These are phyloP conservation scores for Leucaena leucocephala DNA, from an alignment of 306 rosid species.

Conservation along the genomic window DNA sequence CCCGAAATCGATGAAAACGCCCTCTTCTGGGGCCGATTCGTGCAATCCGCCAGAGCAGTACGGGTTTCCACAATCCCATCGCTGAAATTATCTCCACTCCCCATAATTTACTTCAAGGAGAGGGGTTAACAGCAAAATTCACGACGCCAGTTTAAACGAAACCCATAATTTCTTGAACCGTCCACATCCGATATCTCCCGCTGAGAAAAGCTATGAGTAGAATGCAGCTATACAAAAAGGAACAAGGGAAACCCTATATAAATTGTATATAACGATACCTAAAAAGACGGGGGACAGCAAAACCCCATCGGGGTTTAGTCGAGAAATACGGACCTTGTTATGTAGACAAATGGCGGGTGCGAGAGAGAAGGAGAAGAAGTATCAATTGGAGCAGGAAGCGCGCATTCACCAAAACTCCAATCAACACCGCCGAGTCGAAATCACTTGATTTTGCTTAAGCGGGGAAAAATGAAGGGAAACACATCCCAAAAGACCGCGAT, in stretches of 20 bases:
- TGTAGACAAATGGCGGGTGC: not conserved
- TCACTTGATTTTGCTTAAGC: constrained; percentile 9
- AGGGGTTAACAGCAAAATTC: not conserved
- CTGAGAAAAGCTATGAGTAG: not conserved
- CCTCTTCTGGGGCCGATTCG: constrained; percentile 63
- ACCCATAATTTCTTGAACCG: not conserved
- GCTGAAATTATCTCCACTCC: constrained; percentile 48
- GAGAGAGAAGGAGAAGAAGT: not conserved
- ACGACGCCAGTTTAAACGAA: not conserved
- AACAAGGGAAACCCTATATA: not conserved
- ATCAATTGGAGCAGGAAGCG: not conserved
- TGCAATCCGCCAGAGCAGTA: constrained; percentile 55
- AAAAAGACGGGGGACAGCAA: not conserved
- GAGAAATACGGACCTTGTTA: not conserved
- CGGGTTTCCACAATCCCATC: constrained; percentile 52
- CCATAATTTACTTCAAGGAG: constrained; percentile 33
- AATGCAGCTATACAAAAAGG: not conserved
- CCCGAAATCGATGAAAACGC: constrained; percentile 49
- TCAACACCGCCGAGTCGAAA: not conserved
- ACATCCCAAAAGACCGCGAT: constrained; percentile 1
- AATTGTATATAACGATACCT: not conserved
- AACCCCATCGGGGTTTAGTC: not conserved
- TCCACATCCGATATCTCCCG: not conserved
- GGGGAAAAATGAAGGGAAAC: constrained; percentile 13
- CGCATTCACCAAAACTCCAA: not conserved